phyloP scores from a whole-genome alignment of 2,329 filamentous ascomycete genomes.

The Penicillium sp. region DNA sequence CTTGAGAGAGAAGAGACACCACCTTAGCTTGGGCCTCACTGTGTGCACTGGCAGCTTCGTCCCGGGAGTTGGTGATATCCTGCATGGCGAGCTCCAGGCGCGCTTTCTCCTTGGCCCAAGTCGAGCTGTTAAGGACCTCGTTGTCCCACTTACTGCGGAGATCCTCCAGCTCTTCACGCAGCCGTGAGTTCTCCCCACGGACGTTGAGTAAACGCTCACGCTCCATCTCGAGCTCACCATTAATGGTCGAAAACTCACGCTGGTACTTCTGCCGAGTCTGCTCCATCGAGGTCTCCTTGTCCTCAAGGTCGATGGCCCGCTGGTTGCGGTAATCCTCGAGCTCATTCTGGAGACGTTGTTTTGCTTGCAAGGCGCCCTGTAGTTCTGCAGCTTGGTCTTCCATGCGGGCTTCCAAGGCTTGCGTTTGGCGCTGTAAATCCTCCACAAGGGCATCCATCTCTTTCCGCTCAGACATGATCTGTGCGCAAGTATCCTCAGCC shows the following conservation, averaged over 20 bases:
- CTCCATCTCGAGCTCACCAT: conserved; percentile 89
- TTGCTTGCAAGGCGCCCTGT: conserved; percentile 79
- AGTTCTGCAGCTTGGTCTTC: conserved; percentile 92
- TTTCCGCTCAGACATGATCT: conserved; percentile 88
- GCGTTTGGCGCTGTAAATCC: conserved; percentile 85
- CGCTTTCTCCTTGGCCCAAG: conserved; percentile 97
- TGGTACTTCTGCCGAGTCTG: conserved; percentile 98
- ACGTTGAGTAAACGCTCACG: conserved; percentile 86
- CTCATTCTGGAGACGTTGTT: conserved; percentile 94
- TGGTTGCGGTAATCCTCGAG: conserved; percentile 96
- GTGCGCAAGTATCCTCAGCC: conserved; percentile 85
- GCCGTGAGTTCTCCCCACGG: conserved; percentile 77
- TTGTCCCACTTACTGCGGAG: conserved; percentile 97
- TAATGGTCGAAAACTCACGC: conserved; percentile 82
- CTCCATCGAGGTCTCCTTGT: conserved; percentile 94
- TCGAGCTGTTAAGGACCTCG: conserved; percentile 94
- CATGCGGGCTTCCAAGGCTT: conserved; percentile 84
- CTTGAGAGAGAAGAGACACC: conserved; percentile 85
- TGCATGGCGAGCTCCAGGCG: conserved; percentile 86
- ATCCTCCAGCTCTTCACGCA: conserved; percentile 95
- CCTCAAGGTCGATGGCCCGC: conserved; percentile 92
- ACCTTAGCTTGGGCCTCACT: conserved; percentile 95
- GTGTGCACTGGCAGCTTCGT: conserved; percentile 90
- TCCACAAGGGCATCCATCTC: conserved; percentile 86
- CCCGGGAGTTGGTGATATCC: conserved; percentile 85